Conservation (phyloP, 192 early-diverging fungal species). For the Backusella parvicylindrica region DNA sequence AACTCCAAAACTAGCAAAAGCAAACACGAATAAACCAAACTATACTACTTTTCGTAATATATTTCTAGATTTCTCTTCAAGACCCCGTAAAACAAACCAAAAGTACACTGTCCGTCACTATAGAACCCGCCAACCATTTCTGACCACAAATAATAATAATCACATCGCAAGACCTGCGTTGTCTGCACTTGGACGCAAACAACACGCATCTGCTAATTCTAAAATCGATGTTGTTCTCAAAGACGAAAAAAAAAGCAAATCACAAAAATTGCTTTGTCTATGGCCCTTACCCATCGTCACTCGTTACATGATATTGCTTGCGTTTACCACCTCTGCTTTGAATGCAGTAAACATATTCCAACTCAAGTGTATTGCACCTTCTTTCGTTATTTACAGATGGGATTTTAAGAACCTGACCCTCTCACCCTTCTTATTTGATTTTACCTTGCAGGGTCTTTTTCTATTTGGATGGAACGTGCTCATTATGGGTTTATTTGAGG, state of each 20-base stretch:
- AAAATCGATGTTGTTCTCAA: conserved; percentile 1
- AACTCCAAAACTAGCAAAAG: not conserved
- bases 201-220: not conserved
- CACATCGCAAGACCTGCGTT: not conserved
- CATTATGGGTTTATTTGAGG: conserved; percentile 51
- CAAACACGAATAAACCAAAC: not conserved
- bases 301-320: conserved; percentile 27
- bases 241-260: conserved; percentile 23
- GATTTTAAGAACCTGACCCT: conserved; percentile 37
- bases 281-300: conserved; percentile 39
- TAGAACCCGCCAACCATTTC: conserved; percentile 1
- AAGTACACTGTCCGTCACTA: conserved; percentile 12
- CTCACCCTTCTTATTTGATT: conserved; percentile 37
- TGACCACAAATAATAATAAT: not conserved
- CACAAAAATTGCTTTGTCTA: conserved; percentile 31
- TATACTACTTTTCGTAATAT: not conserved
- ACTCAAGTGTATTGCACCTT: conserved; percentile 25
- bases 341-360: conserved; percentile 11
- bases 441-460: conserved; percentile 15
- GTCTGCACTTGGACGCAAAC: not conserved
- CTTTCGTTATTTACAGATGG: conserved; percentile 19
- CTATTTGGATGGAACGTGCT: conserved; percentile 44
- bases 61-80: not conserved
- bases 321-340: conserved; percentile 21
- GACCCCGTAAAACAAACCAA: conserved; percentile 5